These are phyloP conservation scores for Citrullus mucosospermus DNA, from an alignment of 306 rosid species.

Conservation along the genomic window DNA sequence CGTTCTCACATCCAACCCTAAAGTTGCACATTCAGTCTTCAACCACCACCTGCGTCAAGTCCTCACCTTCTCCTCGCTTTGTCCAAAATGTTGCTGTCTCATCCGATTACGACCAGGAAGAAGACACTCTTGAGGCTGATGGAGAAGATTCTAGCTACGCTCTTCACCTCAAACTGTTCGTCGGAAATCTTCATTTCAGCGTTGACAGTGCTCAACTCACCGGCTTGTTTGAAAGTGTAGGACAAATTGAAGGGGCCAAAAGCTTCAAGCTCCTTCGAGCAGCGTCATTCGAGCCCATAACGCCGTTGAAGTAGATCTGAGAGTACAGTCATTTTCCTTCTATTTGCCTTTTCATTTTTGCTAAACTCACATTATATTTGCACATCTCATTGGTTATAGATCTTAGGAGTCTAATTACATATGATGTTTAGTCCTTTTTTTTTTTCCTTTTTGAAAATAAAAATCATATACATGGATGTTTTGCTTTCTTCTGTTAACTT, in stretches of 20 bases:
- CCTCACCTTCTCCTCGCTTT: slow-evolving; percentile 26
- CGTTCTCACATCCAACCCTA: too few species aligned
- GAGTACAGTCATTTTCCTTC: not conserved
- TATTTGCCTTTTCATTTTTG: not conserved
- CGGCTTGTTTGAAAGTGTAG: slow-evolving; percentile 55
- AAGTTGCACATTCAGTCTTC: too few species aligned
- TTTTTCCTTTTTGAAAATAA: not conserved
- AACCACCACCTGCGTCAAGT: not conserved
- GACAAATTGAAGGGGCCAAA: slow-evolving; percentile 51
- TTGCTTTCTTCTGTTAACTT: not conserved
- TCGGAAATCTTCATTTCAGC: slow-evolving; percentile 75
- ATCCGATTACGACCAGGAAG: slow-evolving; percentile 65
- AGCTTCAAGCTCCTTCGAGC: not conserved
- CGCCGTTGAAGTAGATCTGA: too few species aligned
- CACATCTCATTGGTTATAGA: not conserved
- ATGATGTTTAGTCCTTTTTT: not conserved
- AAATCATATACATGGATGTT: not conserved
- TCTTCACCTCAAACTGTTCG: slow-evolving; percentile 57
- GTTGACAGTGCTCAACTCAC: slow-evolving; percentile 83
- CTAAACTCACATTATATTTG: not conserved
- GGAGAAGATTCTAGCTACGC: slow-evolving; percentile 21
- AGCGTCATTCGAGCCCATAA: too few species aligned
- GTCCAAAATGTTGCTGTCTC: slow-evolving; percentile 43
- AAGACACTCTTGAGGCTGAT: slow-evolving; percentile 22
- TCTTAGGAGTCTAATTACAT: not conserved